Evolutionary conservation across 768 basidiomycete species (phyloP).

Genomic region (Boletus sensibilis): DNA sequence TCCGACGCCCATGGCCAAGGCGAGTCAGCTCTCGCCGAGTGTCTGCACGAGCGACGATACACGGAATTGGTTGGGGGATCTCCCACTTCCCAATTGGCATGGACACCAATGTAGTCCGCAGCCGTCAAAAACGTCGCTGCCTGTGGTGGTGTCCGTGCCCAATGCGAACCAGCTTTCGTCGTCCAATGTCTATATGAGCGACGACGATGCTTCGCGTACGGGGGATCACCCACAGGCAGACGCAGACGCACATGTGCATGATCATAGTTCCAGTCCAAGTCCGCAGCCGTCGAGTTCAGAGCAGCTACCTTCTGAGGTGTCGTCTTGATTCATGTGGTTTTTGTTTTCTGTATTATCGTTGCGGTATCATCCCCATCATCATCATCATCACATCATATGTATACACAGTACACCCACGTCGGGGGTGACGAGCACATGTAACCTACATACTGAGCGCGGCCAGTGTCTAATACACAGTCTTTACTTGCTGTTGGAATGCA

Average conservation of each 20-base stretch:
- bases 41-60: background rate
- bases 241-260: background rate
- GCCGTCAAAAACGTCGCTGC: background rate
- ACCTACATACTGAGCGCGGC: background rate
- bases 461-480: background rate
- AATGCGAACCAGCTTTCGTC: background rate
- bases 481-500: too few species aligned
- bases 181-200: too few species aligned
- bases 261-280: background rate
- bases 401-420: background rate
- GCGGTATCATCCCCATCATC: background rate
- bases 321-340: background rate
- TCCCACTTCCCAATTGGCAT: background rate
- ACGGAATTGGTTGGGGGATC: background rate
- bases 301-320: background rate
- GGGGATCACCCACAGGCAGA: background rate
- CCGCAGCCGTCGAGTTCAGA: background rate
- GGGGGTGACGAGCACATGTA: background rate
- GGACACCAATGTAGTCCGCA: too few species aligned
- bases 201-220: background rate
- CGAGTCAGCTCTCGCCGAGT: background rate
- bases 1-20: background rate
- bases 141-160: background rate
- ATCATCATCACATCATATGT: background rate
- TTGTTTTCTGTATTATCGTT: background rate